phyloP scores from a whole-genome alignment of 2,329 filamentous ascomycete genomes.

The Sodiomyces alkalinus region DNA sequence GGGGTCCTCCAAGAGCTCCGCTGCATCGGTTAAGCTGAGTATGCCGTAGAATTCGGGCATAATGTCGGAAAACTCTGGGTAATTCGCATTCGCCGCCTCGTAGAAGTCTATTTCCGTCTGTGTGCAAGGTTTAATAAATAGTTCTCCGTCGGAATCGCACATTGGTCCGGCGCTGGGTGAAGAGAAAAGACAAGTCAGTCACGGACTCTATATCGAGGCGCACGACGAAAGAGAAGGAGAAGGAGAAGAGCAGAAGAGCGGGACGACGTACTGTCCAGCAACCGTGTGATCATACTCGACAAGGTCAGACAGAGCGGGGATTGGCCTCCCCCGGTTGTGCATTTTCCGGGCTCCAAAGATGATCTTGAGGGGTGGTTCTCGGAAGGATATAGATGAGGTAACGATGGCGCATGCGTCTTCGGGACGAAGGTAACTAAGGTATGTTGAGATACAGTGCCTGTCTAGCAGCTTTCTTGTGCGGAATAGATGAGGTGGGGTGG shows the following conservation, averaged over 20 bases:
- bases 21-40: conserved; percentile 48
- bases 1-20: conserved; percentile 29
- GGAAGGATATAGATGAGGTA: too few relatives aligned
- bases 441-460: too few relatives aligned
- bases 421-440: too few relatives aligned
- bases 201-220: neutral
- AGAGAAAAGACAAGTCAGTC: conserved; percentile 3
- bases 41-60: conserved; percentile 81
- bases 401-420: too few relatives aligned
- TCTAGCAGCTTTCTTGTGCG: too few relatives aligned
- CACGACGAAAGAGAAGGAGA: too few relatives aligned
- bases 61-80: conserved; percentile 60
- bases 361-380: too few relatives aligned
- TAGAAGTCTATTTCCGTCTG: conserved; percentile 80
- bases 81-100: conserved; percentile 48
- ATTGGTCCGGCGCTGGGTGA: conserved; percentile 82
- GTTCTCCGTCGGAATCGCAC: conserved; percentile 64
- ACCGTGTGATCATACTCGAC: conserved; percentile 61
- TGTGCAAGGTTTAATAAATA: conserved; percentile 93
- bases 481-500: too few relatives aligned
- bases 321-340: conserved; percentile 5
- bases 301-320: conserved; percentile 46
- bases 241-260: neutral
- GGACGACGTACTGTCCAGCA: conserved; percentile 63
- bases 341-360: too few relatives aligned